Evolutionary conservation across 805 yeast genomes (phyloP).

Genomic region (Myxozyma geophila): DNA sequence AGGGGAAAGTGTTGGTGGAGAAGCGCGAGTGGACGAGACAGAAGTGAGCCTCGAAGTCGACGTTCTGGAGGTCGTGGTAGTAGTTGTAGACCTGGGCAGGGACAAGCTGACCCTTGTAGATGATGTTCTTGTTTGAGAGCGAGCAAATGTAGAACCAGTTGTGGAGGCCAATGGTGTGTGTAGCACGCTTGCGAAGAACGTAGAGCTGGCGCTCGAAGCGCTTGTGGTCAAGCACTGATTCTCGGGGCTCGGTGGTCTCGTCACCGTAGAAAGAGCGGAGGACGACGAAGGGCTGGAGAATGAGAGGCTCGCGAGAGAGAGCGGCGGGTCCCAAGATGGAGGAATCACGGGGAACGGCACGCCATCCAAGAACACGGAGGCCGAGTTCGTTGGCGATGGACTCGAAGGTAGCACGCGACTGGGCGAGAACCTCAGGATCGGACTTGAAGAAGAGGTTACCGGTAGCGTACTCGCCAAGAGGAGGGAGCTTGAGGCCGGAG

Average conservation of each 20-base stretch:
- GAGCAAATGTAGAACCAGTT: slow-evolving; percentile 98
- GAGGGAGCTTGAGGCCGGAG: slow-evolving; percentile 70
- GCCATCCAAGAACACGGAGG: slow-evolving; percentile 88
- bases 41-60: slow-evolving; percentile 91
- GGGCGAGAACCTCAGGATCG: slow-evolving; percentile 67
- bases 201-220: slow-evolving; percentile 82
- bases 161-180: slow-evolving; percentile 89
- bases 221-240: slow-evolving; percentile 60
- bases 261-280: slow-evolving; percentile 56
- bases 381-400: slow-evolving; percentile 76
- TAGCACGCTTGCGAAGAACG: slow-evolving; percentile 84
- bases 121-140: slow-evolving; percentile 82
- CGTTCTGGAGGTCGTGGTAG: slow-evolving; percentile 89
- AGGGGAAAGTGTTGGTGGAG: slow-evolving; percentile 97
- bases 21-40: slow-evolving; percentile 96
- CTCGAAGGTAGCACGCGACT: slow-evolving; percentile 78
- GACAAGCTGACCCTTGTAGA: slow-evolving; percentile 96
- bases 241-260: slow-evolving; percentile 52
- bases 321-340: slow-evolving; percentile 94
- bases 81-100: slow-evolving; percentile 95
- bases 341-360: slow-evolving; percentile 93
- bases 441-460: slow-evolving; percentile 94
- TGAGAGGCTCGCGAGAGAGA: slow-evolving; percentile 85
- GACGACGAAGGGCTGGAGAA: slow-evolving; percentile 92
- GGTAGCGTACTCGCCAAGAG: slow-evolving; percentile 85